Evolutionary conservation across 2,329 filamentous ascomycete species (phyloP), one percentile per base, ranked within the genome.

Genomic region (Penicillium vulpinum): DNA sequence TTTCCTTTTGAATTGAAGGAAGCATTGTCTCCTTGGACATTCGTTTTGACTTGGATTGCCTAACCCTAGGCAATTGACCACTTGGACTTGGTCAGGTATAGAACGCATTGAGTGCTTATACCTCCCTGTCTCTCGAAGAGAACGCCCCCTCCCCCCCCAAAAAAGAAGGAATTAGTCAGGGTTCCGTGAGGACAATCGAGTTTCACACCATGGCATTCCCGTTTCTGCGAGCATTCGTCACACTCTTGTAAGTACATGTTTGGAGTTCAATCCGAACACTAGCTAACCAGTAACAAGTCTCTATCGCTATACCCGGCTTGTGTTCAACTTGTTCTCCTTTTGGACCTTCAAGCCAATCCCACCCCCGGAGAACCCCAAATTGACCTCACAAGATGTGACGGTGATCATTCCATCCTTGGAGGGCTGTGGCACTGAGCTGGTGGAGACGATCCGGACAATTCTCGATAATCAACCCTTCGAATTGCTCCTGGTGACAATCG

Each of bases 351-450:
- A 87, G 75, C 92, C 92, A 26, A 90, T 92, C 60, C 89, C 89
- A 40, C 88, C 93, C 53, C 89, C 91, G 39, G 85, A 86, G 57
- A 89, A 91, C 61, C 91, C 93, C n/a, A 87, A 82, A 43, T 88
- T 92, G 72, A 91, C 87, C 28, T 84, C 87, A 33, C 79, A 90
- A 65, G 91, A 97, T 83, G 92, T 96, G 68, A 96, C 93, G 6
- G 91, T 97, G 62, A 90, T 97, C 67, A 90, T 97, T 59, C 93
- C 93, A 8, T 95, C 92, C 11, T 92, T 97, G 62, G 91, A 95
- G 70, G 91, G 92, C 59, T 87, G 86, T 60, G 91, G 93, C 58
- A 87, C 92, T 67, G 91, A 95, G 70, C 81, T 97, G 59, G 87
- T 88, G 51, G 86, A 89, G 58, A 96, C 92, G 18, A 83, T 97